These are phyloP conservation scores for Solanum phureja DNA, from an alignment of 257 asterid species.

Conservation along the genomic window DNA sequence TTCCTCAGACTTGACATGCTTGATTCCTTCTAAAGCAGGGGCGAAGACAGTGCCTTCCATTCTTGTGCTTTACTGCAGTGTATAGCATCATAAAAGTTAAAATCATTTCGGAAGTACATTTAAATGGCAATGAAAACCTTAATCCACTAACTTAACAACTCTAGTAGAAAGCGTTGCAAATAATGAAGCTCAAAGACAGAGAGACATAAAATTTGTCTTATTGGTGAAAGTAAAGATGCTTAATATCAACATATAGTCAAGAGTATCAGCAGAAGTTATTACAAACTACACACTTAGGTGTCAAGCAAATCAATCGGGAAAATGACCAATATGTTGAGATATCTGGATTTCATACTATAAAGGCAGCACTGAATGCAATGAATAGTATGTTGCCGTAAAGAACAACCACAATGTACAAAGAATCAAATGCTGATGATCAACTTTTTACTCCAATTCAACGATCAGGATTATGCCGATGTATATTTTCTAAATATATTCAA, in stretches of 20 bases:
- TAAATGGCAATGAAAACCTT: background rate
- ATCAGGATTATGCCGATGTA: background rate
- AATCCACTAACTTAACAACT: background rate
- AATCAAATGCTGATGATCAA: background rate
- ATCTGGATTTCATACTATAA: background rate
- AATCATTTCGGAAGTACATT: background rate
- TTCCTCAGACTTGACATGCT: constrained; percentile 71
- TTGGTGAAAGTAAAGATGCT: background rate
- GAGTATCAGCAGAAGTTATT: background rate
- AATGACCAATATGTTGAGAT: background rate
- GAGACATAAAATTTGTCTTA: background rate
- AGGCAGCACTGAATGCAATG: background rate
- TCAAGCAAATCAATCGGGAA: background rate
- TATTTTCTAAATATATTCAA: background rate
- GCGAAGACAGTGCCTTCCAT: constrained; percentile 88
- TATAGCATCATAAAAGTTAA: background rate
- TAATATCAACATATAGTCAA: background rate
- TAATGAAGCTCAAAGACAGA: background rate
- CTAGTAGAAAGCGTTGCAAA: background rate
- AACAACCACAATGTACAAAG: background rate
- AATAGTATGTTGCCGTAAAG: background rate
- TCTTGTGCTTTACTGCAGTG: constrained; percentile 4
- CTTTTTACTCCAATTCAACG: background rate
- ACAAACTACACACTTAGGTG: background rate
- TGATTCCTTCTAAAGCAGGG: constrained; percentile 90